Evolutionary conservation across 306 rosid genomes (phyloP).

Genomic region (Lotus japonicus): DNA sequence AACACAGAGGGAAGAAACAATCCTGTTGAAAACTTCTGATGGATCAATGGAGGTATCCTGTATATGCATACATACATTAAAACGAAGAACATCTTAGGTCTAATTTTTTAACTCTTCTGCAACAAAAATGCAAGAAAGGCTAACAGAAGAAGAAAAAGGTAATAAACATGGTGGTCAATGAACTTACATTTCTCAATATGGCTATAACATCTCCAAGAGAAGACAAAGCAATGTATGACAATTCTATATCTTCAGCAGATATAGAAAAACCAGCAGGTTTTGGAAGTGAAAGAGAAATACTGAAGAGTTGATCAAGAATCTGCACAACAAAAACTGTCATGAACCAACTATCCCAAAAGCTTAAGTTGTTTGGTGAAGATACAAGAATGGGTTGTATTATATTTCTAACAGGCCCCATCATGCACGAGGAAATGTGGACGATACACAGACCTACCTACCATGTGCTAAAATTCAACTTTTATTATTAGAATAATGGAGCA

Average conservation of each 20-base stretch:
- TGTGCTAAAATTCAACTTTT: no score
- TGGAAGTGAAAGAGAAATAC: constrained; percentile 83
- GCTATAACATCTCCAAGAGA: constrained; percentile 93
- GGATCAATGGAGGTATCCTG: constrained; percentile 98
- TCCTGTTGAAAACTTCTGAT: constrained; percentile 94
- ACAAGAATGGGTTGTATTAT: no score
- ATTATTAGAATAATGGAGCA: no score
- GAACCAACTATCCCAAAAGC: no score
- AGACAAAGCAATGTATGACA: constrained; percentile 79
- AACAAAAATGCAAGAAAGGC: constrained; percentile 21
- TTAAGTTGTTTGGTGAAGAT: no score
- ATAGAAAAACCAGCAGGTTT: constrained; percentile 65
- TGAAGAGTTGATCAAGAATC: constrained; percentile 91
- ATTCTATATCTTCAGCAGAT: constrained; percentile 59
- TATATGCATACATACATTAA: constrained; percentile 16
- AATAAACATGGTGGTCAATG: constrained; percentile 13
- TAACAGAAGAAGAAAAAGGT: neutral
- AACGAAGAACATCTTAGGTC: constrained; percentile 20
- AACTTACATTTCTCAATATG: constrained; percentile 85
- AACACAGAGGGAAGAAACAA: constrained; percentile 76
- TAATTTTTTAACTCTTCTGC: neutral
- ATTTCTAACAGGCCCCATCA: no score
- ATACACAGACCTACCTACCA: no score
- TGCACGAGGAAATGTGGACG: no score
- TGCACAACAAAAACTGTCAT: constrained; percentile 17